Percentiles rank a stretch among this genome's conserved stretches.
Conservation (phyloP, 1,284 basidiomycete species). For the Coriolopsis trogii region DNA sequence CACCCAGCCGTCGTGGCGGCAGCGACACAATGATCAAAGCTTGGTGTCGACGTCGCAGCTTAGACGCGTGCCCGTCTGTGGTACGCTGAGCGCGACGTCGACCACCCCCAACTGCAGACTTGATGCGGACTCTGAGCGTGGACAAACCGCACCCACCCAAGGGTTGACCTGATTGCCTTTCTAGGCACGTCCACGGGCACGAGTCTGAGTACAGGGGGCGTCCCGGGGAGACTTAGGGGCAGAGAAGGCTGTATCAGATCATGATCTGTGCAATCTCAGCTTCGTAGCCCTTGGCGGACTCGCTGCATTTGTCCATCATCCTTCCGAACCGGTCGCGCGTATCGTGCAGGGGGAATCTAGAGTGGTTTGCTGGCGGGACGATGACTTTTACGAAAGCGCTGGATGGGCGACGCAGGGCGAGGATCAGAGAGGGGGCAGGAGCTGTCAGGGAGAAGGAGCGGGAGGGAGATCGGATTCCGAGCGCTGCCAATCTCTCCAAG, state of each 20-base stretch:
- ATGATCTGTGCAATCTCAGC: constrained; percentile 10
- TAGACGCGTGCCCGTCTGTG: constrained; percentile 18
- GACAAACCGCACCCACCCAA: no score
- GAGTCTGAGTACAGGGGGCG: no score
- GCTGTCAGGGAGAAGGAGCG: constrained; percentile 16
- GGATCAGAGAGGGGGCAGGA: constrained; percentile 17
- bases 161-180: no score
- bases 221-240: no score
- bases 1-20: constrained; percentile 23
- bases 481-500: constrained; percentile 7
- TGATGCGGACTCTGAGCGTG: no score
- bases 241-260: constrained; percentile 19
- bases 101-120: no score
- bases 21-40: constrained; percentile 29
- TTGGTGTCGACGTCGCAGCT: constrained; percentile 27
- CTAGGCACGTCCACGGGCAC: no score
- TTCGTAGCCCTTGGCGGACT: no score
- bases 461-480: no score
- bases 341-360: constrained; percentile 7
- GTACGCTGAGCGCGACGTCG: no score
- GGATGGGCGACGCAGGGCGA: no score
- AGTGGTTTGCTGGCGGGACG: constrained; percentile 3
- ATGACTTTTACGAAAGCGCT: no score
- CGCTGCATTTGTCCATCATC: constrained; percentile 9
- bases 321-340: not conserved